phyloP scores from a whole-genome alignment of 352 stramenopile species.

The Globisporangium paroecandrum region DNA sequence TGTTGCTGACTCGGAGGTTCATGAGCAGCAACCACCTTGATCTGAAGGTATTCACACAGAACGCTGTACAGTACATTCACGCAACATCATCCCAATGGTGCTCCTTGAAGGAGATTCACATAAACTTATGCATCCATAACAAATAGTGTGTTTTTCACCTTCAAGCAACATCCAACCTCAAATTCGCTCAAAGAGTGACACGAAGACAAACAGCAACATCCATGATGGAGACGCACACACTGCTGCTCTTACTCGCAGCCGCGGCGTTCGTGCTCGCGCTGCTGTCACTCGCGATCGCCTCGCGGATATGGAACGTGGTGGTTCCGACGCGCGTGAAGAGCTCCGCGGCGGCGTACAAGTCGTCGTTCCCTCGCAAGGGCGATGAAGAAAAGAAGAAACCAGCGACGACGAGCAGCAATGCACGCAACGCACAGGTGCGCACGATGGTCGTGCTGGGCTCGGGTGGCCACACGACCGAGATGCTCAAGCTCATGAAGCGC shows the following conservation, averaged over 20 bases:
- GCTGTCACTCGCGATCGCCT: constrained; percentile 4
- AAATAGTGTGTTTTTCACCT: background rate
- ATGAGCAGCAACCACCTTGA: background rate
- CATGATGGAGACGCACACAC: background rate
- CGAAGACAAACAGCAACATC: background rate
- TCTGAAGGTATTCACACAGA: background rate
- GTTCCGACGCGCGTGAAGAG: constrained; percentile 15
- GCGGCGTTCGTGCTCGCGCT: constrained; percentile 11
- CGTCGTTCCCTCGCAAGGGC: background rate
- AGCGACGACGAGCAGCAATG: background rate
- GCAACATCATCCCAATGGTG: background rate
- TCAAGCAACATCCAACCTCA: background rate
- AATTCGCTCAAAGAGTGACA: background rate
- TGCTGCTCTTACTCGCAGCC: constrained; percentile 6
- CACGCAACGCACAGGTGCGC: constrained; percentile 20
- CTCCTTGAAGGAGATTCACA: background rate
- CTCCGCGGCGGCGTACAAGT: constrained; percentile 5
- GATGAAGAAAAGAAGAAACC: background rate
- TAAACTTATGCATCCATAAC: background rate
- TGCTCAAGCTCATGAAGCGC: constrained; percentile 90
- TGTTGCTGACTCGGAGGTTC: background rate
- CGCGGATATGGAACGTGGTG: constrained; percentile 15
- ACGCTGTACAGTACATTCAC: background rate
- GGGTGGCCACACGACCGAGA: constrained; percentile 93
- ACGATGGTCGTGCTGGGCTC: constrained; percentile 86